phyloP scores from a whole-genome alignment of 306 rosid genomes.

The Castanea sativa region DNA sequence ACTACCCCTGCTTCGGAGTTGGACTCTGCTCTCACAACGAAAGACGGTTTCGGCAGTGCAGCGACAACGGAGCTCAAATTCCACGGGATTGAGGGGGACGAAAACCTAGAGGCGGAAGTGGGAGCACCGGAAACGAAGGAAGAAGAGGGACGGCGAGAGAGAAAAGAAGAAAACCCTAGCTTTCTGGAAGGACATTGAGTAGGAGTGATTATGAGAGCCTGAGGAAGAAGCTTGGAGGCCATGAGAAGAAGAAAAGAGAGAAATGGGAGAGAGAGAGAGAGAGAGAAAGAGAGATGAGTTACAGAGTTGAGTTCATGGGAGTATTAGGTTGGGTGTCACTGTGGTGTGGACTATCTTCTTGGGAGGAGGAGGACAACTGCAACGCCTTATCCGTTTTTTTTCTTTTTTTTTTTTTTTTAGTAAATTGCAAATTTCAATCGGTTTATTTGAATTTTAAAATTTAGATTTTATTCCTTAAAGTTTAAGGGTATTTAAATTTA shows the following conservation, averaged over 20 bases:
- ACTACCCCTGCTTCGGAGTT: conserved; percentile 26
- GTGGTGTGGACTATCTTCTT: no score
- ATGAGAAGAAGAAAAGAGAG: conserved; percentile 20
- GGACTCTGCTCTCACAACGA: conserved; percentile 59
- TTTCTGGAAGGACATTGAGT: conserved; percentile 36
- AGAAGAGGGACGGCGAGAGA: conserved; percentile 38
- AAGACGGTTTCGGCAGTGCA: conserved; percentile 25
- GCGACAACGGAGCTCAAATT: conserved; percentile 39
- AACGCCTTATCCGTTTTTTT: no score
- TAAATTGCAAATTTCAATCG: no score
- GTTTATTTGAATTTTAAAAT: no score
- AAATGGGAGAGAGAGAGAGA: background rate
- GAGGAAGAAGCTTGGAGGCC: conserved; percentile 73
- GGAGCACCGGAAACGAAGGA: conserved; percentile 19
- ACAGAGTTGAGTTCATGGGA: no score
- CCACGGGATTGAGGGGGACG: conserved; percentile 43
- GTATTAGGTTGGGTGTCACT: no score
- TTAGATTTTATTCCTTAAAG: no score
- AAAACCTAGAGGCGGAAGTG: conserved; percentile 37
- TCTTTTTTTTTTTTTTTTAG: no score
- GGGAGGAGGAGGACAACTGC: no score
- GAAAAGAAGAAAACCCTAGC: conserved; percentile 33
- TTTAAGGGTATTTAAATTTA: no score
- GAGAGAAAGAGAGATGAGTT: no score
- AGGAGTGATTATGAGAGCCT: conserved; percentile 52